These are phyloP conservation scores for Aspergillus baeticus DNA, from an alignment of 495 filamentous ascomycete genomes.

Conservation along the genomic window DNA sequence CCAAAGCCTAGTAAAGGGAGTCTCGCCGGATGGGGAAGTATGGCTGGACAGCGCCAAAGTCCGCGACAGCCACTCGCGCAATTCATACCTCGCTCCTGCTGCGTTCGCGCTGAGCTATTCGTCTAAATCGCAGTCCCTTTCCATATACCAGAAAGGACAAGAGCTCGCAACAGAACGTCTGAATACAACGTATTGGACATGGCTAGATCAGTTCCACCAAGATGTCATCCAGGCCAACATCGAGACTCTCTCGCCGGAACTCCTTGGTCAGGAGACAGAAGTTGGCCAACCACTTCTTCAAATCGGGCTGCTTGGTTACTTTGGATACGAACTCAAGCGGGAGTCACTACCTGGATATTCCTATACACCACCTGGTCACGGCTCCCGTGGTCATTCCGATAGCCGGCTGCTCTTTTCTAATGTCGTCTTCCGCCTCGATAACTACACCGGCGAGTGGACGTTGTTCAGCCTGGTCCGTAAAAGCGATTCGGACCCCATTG, in stretches of 20 bases:
- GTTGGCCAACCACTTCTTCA: slow-evolving; percentile 6
- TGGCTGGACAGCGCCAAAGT: slow-evolving; percentile 9
- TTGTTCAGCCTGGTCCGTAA: neutral
- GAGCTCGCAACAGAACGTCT: neutral
- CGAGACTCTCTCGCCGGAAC: neutral
- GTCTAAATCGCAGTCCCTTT: neutral
- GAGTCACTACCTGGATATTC: neutral
- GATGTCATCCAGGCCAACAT: slow-evolving; percentile 1
- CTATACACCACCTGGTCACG: neutral
- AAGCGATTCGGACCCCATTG: neutral
- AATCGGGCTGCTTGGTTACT: slow-evolving; percentile 1
- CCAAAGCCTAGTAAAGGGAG: slow-evolving; percentile 1
- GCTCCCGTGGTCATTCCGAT: neutral
- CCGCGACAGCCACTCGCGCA: slow-evolving; percentile 8
- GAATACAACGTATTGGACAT: neutral
- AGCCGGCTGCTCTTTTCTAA: neutral
- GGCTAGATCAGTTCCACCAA: slow-evolving; percentile 2
- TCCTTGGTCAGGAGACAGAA: slow-evolving; percentile 1
- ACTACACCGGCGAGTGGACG: slow-evolving; percentile 5
- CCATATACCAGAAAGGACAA: neutral
- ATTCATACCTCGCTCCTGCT: neutral
- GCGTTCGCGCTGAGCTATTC: slow-evolving; percentile 4
- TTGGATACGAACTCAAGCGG: slow-evolving; percentile 4
- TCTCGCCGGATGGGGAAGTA: neutral
- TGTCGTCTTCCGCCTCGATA: slow-evolving; percentile 1